Conservation (phyloP, 2,329 filamentous ascomycete species). For the Ramichloridium luteum region DNA sequence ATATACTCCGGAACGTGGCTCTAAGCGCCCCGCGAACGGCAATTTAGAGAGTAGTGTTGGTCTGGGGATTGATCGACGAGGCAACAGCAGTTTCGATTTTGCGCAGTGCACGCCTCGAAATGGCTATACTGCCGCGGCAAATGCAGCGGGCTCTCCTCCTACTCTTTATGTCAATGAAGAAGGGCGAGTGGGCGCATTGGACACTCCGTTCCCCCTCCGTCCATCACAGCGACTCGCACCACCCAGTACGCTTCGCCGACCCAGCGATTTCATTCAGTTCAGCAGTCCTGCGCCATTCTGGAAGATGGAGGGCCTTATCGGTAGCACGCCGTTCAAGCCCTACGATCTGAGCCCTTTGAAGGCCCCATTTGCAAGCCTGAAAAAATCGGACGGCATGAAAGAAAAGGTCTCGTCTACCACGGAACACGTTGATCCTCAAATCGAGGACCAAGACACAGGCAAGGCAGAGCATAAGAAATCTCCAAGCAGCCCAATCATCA, state of each 20-base stretch:
- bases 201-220: constrained; percentile 27
- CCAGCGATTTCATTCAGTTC: constrained; percentile 75
- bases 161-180: constrained; percentile 28
- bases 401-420: too few relatives aligned
- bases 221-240: constrained; percentile 55
- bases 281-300: constrained; percentile 79
- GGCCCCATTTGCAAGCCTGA: constrained; percentile 24
- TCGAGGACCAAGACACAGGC: neutral
- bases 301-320: constrained; percentile 69
- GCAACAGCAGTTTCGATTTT: constrained; percentile 19
- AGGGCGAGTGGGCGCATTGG: constrained; percentile 22
- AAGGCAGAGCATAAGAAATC: constrained; percentile 7
- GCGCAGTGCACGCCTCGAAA: constrained; percentile 23
- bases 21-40: constrained; percentile 25
- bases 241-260: constrained; percentile 67
- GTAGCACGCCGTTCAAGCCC: constrained; percentile 50
- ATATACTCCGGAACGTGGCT: constrained; percentile 43
- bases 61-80: constrained; percentile 20
- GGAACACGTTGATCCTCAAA: too few relatives aligned
- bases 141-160: constrained; percentile 27
- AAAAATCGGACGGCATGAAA: constrained; percentile 16
- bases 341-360: constrained; percentile 28
- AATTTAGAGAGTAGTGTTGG: constrained; percentile 15
- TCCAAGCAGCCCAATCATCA: constrained; percentile 21
- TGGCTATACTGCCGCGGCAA: constrained; percentile 24